A percentile compares a stretch with the other conserved stretches of the same genome.
Conservation (phyloP, 2,329 filamentous ascomycete genomes). For the Diaporthe sp. region DNA sequence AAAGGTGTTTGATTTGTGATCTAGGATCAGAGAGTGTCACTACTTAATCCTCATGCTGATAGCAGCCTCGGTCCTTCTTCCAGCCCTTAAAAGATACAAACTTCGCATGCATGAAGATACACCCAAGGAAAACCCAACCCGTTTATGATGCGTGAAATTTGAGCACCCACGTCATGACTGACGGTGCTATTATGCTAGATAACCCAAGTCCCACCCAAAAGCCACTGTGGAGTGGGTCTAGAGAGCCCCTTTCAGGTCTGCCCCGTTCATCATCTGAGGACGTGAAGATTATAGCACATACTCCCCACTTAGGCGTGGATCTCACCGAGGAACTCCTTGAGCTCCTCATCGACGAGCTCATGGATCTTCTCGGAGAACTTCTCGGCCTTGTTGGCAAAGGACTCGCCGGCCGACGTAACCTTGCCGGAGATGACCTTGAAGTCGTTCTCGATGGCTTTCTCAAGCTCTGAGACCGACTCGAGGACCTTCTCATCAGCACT, state of each 20-base stretch:
- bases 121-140: constrained; percentile 12
- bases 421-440: constrained; percentile 72
- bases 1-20: constrained; percentile 35
- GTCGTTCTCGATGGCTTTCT: constrained; percentile 72
- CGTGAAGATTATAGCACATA: not conserved
- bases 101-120: constrained; percentile 22
- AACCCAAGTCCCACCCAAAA: constrained; percentile 5
- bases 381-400: constrained; percentile 69
- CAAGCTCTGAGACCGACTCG: constrained; percentile 69
- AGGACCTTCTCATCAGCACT: constrained; percentile 60
- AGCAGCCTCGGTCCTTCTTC: constrained; percentile 3
- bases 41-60: constrained; percentile 25
- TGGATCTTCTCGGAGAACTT: constrained; percentile 75
- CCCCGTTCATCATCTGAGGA: constrained; percentile 10
- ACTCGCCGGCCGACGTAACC: constrained; percentile 67
- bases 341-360: constrained; percentile 72
- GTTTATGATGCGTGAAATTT: constrained; percentile 21
- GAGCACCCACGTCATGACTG: constrained; percentile 10
- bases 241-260: constrained; percentile 5
- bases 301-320: constrained; percentile 53
- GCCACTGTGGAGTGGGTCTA: constrained; percentile 1
- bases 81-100: constrained; percentile 18
- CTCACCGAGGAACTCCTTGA: constrained; percentile 72
- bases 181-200: constrained; percentile 23
- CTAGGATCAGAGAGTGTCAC: constrained; percentile 33